phyloP scores from a whole-genome alignment of 768 basidiomycete genomes.

The Auriscalpium microsporum region DNA sequence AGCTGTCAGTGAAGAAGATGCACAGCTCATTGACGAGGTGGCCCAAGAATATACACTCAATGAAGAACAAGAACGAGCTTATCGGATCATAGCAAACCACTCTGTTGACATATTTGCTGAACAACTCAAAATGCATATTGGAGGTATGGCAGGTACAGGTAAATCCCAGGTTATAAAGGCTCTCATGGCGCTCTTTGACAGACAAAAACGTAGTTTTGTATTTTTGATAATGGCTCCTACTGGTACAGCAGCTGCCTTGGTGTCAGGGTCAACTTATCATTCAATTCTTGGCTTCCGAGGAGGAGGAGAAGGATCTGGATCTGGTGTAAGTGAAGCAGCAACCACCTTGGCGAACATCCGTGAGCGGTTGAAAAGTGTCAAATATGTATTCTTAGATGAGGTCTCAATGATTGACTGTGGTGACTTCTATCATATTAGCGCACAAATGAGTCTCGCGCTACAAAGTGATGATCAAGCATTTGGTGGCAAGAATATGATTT shows the following conservation, averaged over 20 bases:
- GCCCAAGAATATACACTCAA: slow-evolving; percentile 5
- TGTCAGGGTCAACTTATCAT: slow-evolving; percentile 19
- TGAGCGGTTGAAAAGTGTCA: slow-evolving; percentile 18
- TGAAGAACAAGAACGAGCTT: slow-evolving; percentile 14
- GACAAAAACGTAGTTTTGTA: background rate
- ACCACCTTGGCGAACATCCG: background rate
- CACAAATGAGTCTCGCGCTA: slow-evolving; percentile 14
- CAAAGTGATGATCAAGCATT: slow-evolving; percentile 19
- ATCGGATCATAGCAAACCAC: slow-evolving; percentile 15
- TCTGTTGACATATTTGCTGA: background rate
- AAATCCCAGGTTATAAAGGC: slow-evolving; percentile 17
- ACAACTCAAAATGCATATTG: slow-evolving; percentile 17
- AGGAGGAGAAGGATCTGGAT: background rate
- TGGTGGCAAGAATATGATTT: slow-evolving; percentile 33
- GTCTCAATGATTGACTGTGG: slow-evolving; percentile 32
- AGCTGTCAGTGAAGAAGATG: background rate
- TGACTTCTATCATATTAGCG: slow-evolving; percentile 21
- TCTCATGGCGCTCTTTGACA: slow-evolving; percentile 8
- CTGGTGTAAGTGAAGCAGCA: background rate
- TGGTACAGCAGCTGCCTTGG: slow-evolving; percentile 10
- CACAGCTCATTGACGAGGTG: background rate
- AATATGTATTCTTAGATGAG: slow-evolving; percentile 36
- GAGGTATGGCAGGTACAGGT: slow-evolving; percentile 19
- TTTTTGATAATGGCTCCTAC: slow-evolving; percentile 16
- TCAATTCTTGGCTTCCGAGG: slow-evolving; percentile 6